Evolutionary conservation across 805 yeast genomes (phyloP).

Genomic region (Cephaloascus fragrans): DNA sequence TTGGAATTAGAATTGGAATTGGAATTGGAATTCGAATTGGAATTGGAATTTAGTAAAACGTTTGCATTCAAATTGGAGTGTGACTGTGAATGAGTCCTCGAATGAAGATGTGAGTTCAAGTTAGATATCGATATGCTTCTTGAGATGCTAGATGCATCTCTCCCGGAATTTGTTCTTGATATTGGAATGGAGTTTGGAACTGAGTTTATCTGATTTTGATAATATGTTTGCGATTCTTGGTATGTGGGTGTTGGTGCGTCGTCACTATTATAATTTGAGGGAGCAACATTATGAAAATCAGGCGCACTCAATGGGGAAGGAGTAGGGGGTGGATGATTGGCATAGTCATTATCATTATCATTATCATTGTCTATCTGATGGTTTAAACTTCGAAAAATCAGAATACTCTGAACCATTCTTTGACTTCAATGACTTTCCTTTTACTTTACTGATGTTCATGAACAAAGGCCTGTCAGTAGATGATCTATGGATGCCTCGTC

Average conservation of each 20-base stretch:
- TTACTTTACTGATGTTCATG: neutral
- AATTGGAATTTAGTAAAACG: slow-evolving; percentile 1
- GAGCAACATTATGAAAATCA: neutral
- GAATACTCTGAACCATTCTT: neutral
- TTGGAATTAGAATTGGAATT: slow-evolving; percentile 9
- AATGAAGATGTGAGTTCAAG: neutral
- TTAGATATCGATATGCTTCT: neutral
- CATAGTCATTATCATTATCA: slow-evolving; percentile 22
- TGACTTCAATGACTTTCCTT: neutral
- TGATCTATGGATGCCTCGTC: neutral
- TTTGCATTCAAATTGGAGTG: neutral
- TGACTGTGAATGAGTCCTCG: neutral
- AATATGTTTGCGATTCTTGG: neutral
- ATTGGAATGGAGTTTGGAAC: neutral
- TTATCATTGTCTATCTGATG: too few species aligned
- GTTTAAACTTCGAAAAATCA: too few species aligned
- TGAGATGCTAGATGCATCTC: neutral
- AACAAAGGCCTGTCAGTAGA: neutral
- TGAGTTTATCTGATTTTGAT: neutral
- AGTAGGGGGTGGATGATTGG: slow-evolving; percentile 32
- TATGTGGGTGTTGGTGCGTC: neutral
- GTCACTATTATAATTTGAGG: neutral
- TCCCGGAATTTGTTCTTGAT: neutral
- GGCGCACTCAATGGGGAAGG: too few species aligned
- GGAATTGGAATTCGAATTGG: slow-evolving; percentile 10